phyloP scores from a whole-genome alignment of 768 basidiomycete species.

The Auricularia sp. region DNA sequence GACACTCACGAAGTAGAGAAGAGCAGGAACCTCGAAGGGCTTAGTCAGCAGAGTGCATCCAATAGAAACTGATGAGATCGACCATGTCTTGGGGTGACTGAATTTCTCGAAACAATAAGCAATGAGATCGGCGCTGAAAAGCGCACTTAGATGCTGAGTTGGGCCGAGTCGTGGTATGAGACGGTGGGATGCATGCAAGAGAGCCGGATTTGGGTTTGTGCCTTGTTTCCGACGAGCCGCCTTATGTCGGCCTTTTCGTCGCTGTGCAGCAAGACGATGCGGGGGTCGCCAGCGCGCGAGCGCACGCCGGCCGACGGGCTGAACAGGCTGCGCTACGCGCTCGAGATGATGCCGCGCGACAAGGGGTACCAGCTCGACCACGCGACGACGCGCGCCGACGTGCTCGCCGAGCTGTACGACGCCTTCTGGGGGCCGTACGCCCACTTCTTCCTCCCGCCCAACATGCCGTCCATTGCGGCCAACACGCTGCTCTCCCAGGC shows the following conservation, averaged over 20 bases:
- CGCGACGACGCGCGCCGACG: conserved; percentile 45
- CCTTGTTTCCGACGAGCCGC: not conserved
- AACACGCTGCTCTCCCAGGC: conserved; percentile 58
- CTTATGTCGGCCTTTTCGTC: not conserved
- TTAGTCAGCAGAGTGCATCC: no score
- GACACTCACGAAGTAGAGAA: no score
- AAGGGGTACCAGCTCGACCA: conserved; percentile 4
- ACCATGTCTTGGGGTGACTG: no score
- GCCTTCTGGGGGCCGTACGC: conserved; percentile 74
- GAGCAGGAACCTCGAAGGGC: no score
- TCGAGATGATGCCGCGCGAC: conserved; percentile 7
- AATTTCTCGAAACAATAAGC: no score
- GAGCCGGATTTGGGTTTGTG: not conserved
- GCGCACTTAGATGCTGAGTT: no score
- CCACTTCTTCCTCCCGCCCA: conserved; percentile 62
- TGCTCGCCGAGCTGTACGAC: conserved; percentile 70
- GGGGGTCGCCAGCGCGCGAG: not conserved
- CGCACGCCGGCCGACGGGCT: not conserved
- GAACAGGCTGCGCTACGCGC: conserved; percentile 2
- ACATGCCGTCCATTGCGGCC: conserved; percentile 40
- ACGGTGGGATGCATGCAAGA: no score
- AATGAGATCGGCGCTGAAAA: no score
- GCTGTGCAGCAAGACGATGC: not conserved
- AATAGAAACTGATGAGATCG: no score
- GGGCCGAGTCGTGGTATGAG: no score